A percentile compares a stretch with the other conserved stretches of the same genome.
These are phyloP conservation scores for Saccharomycopsis sp. DNA, from an alignment of 805 yeast genomes.

Conservation along the genomic window DNA sequence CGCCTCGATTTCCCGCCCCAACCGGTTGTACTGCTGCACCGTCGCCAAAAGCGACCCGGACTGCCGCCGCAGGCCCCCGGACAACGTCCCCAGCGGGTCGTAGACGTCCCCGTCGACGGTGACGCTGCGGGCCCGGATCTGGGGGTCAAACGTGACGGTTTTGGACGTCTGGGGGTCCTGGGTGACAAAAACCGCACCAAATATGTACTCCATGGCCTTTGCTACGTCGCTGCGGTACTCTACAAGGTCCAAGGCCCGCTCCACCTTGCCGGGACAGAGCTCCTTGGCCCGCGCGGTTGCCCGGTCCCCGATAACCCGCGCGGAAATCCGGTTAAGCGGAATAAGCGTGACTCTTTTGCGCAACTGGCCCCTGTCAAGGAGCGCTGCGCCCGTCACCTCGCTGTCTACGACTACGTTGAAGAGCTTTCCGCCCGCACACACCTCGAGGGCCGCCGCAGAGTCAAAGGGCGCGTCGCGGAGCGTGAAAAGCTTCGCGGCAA, in stretches of 20 bases:
- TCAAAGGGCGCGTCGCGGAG: conserved; percentile 49
- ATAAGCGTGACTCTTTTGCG: conserved; percentile 82
- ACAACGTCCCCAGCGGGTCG: conserved; percentile 92
- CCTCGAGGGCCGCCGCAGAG: conserved; percentile 79
- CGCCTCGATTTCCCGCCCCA: conserved; percentile 33
- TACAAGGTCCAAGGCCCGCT: conserved; percentile 78
- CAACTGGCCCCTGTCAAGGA: conserved; percentile 72
- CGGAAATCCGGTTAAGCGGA: conserved; percentile 79
- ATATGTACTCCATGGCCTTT: conserved; percentile 85
- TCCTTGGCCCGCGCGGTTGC: conserved; percentile 59
- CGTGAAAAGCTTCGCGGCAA: conserved; percentile 78
- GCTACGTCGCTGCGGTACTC: conserved; percentile 63
- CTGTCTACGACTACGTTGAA: conserved; percentile 89
- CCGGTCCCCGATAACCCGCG: conserved; percentile 47
- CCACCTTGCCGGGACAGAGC: conserved; percentile 79
- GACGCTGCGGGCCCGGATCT: conserved; percentile 71
- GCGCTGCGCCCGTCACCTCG: conserved; percentile 74
- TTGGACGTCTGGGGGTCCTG: conserved; percentile 84
- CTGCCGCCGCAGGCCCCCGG: conserved; percentile 83
- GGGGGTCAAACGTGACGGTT: conserved; percentile 78
- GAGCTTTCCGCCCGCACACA: conserved; percentile 87
- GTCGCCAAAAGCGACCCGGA: conserved; percentile 52
- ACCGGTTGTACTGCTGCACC: conserved; percentile 56
- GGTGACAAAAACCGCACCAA: conserved; percentile 87
- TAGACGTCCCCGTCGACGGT: conserved; percentile 91